Evolutionary conservation across 78 protist species (phyloP), one percentile per base, ranked within the genome.

Genomic region (Cavenderia fasciculata): DNA sequence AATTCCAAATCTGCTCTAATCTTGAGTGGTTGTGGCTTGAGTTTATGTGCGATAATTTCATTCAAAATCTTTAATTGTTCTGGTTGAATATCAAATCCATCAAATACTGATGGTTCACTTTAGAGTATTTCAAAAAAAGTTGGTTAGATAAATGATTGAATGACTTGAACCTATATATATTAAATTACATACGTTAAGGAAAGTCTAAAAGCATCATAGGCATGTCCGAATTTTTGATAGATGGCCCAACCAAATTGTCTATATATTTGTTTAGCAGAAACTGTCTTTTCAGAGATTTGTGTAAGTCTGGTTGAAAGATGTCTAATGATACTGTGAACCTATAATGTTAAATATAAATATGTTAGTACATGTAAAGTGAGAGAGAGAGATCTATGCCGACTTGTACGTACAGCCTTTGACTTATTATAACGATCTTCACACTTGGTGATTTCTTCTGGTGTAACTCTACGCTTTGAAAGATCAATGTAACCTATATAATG

Each of bases 401-500:
- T n/a, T n/a, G n/a, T 11, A 84, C 94, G 87, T 38, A 88, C 98
- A 29, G 84, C 72, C 73, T 96, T 95, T 77, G 97, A 82, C 85
- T 97, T 97, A 77, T 87, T 89, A 95, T 63, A 98, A 33, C 86
- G 66, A 72, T 96, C 98, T 59, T 97, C 98, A 62, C 92, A 78
- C 69, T 85, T 63, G 4, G 14, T 41, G n/a, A 94, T 86, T 19
- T 97, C 99, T 59, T 98, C 98, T 14, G 95, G 87, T 10, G 95
- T 70, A 29, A 98, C 99, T 33, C 97, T 90, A 27, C 98, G 76
- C 93, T 98, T 98, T 25, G 99, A 97, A 5, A 99, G 69, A 90
- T 99, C 99, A 49, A 99, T 97, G 86, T 98, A 99, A 14, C 98
- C 96, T 91, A 47, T 27, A 2, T 7, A 7, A 1, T n/a, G n/a